These are phyloP conservation scores for Lecanosticta acicola DNA, from an alignment of 2,329 filamentous ascomycete species.

Conservation along the genomic window DNA sequence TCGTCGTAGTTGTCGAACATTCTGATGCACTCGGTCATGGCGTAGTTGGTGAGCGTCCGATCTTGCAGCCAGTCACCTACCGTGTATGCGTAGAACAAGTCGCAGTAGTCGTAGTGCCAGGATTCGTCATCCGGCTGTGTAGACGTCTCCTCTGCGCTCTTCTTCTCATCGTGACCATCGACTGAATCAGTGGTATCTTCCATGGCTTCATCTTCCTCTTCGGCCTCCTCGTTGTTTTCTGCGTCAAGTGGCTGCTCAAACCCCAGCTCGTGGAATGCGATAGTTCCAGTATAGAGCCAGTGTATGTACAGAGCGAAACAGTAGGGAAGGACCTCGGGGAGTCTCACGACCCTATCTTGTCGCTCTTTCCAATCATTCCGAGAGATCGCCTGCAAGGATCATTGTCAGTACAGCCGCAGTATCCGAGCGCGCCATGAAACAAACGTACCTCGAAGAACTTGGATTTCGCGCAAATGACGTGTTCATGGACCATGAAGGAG, in stretches of 20 bases:
- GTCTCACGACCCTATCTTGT: conserved; percentile 4
- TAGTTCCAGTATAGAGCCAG: conserved; percentile 10
- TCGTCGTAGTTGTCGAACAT: too few species aligned
- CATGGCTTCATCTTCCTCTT: not conserved
- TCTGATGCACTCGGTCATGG: not conserved
- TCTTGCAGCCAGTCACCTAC: not conserved
- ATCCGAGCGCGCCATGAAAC: not conserved
- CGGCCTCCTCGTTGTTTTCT: not conserved
- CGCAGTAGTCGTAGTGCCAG: not conserved
- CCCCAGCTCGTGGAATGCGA: not conserved
- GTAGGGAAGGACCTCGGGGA: conserved; percentile 3
- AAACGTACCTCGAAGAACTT: conserved; percentile 6
- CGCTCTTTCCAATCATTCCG: conserved; percentile 5
- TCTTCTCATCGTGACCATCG: too few species aligned
- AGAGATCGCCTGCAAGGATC: conserved; percentile 2
- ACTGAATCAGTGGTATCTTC: too few species aligned
- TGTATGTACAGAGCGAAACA: conserved; percentile 8
- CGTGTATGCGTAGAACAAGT: not conserved
- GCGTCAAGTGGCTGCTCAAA: not conserved
- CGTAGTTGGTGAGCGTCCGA: not conserved
- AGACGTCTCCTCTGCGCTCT: too few species aligned
- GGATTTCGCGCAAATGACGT: conserved; percentile 6
- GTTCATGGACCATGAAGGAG: conserved; percentile 5
- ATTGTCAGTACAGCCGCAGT: not conserved
- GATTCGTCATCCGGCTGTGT: too few species aligned